These are phyloP conservation scores for Solanum aculeatissimum DNA, from an alignment of 305 asterid genomes.

Conservation along the genomic window DNA sequence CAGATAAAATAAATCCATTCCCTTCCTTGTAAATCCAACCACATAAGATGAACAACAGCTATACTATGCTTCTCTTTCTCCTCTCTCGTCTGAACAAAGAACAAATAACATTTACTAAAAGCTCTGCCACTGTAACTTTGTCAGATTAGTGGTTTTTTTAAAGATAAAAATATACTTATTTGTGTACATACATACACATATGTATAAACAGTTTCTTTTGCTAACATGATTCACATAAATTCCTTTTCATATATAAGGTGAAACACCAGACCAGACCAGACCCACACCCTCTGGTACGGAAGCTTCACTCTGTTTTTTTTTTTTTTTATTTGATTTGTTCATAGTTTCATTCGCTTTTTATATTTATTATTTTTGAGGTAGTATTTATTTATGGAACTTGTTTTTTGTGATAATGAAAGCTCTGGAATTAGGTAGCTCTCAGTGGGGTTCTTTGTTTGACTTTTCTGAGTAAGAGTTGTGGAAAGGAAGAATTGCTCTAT, in stretches of 20 bases:
- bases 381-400: not conserved
- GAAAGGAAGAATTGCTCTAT: not conserved
- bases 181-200: not conserved
- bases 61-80: not conserved
- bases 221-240: not conserved
- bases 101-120: slow-evolving; percentile 8
- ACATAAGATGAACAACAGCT: not conserved
- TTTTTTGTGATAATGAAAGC: not conserved
- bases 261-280: not conserved
- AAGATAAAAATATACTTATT: not conserved
- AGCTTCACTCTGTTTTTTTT: slow-evolving; percentile 12
- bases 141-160: slow-evolving; percentile 36
- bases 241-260: slow-evolving; percentile 1
- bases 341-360: not conserved
- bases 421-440: slow-evolving; percentile 5
- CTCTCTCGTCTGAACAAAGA: not conserved
- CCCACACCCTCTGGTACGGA: slow-evolving; percentile 11
- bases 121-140: slow-evolving; percentile 26
- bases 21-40: not conserved
- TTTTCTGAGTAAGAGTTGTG: not conserved
- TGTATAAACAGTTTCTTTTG: not conserved
- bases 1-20: not conserved
- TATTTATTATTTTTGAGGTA: not conserved
- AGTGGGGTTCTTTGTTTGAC: slow-evolving; percentile 19
- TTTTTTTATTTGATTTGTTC: not conserved